These are phyloP conservation scores for Calendula officinalis DNA, from an alignment of 129 eudicot species.

Conservation along the genomic window DNA sequence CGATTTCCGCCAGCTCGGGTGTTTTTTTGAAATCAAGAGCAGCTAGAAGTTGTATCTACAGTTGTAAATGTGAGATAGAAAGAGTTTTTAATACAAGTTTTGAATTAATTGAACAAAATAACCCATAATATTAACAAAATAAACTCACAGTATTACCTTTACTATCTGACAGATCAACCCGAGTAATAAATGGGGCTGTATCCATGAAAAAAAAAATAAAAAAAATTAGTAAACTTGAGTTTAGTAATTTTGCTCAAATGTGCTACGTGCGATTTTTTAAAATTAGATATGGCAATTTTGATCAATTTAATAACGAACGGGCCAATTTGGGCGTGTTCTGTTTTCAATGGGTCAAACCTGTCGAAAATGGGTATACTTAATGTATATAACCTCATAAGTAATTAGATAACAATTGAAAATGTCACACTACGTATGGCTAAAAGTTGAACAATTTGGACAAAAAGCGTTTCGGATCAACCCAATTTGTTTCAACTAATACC, in stretches of 20 bases:
- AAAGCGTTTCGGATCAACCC: background rate
- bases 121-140: background rate
- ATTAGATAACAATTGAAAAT: no score
- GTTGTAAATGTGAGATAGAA: conserved; percentile 19
- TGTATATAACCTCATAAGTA: no score
- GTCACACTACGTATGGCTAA: no score
- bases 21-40: conserved; percentile 58
- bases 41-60: conserved; percentile 66
- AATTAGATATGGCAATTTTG: background rate
- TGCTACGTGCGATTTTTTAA: background rate
- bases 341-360: background rate
- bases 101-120: background rate
- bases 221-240: conserved; percentile 22
- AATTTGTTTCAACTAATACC: background rate
- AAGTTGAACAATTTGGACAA: background rate
- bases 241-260: conserved; percentile 8
- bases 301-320: background rate
- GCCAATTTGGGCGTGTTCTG: background rate
- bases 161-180: conserved; percentile 71
- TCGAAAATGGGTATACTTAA: no score
- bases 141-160: conserved; percentile 41
- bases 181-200: conserved; percentile 61
- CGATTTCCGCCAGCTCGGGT: conserved; percentile 68
- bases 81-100: background rate
- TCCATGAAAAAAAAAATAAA: conserved; percentile 26